Evolutionary conservation across 2,329 filamentous ascomycete genomes (phyloP), one percentile per base, ranked within the genome.

Genomic region (Neospermospora avenae): DNA sequence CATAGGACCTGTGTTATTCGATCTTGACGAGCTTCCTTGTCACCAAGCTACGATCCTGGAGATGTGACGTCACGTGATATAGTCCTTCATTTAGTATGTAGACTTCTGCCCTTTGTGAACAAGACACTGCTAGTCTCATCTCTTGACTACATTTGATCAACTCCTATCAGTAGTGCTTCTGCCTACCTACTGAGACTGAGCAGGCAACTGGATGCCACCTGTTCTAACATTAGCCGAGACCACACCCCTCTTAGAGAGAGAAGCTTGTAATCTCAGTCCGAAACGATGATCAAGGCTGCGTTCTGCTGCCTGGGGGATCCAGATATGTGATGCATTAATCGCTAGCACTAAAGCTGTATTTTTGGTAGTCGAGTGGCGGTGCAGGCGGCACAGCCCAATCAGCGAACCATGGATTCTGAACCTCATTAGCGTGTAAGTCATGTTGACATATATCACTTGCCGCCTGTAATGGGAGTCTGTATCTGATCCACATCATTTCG

Each of bases 361-460:
- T 25, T 39, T 6, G 49, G 35, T 39, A 11, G 35, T n/a, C 20
- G 51, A 41, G 51, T 54, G 51, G 51, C 51, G 22, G 51, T 54
- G 51, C 51, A 39, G 49, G 51, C 51, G 51, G 51, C 51, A 54
- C 51, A 54, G 51, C 35, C 35, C 34, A 54, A 54, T 54, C 35
- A 37, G 51, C 10, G 16, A 18, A 42, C 8, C 5, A 16, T 13
- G 35, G 24, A 37, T 24, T 18, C 20, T 11, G 34, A 42, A 41
- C 51, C 35, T 14, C 34, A 18, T 35, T 54, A 41, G 51, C 16
- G 35, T 6, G n/a, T 24, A 10, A 42, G 11, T 35, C 25, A 39
- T 42, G 20, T 41, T 39, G 13, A 28, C 13, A 54, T 16, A 35
- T 24, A 20, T 54, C 4, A 42, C 20, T 54, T 41, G 6, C 13